These are phyloP conservation scores for Pelargonium fulgidum DNA, from an alignment of 441 rosid species.

Conservation along the genomic window DNA sequence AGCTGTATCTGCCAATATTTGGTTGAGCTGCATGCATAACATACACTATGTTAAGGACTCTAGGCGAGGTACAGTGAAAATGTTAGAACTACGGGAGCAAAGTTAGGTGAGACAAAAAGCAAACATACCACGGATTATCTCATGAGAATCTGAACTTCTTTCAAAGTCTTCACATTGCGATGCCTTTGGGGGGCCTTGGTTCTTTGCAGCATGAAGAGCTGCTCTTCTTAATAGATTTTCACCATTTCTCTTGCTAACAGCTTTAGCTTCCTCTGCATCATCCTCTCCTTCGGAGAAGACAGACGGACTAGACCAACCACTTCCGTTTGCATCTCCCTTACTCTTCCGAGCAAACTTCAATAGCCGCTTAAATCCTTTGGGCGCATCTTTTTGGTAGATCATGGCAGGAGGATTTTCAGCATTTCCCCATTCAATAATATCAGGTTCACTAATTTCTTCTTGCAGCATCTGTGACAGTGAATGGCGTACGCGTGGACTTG, in stretches of 20 bases:
- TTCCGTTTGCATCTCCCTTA: constrained; percentile 50
- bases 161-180: constrained; percentile 26
- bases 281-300: constrained; percentile 67
- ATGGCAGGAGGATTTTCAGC: constrained; percentile 60
- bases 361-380: constrained; percentile 65
- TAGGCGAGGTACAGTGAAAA: not conserved
- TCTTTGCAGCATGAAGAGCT: constrained; percentile 38
- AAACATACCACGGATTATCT: constrained; percentile 34
- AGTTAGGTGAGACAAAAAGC: constrained; percentile 8
- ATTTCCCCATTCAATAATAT: constrained; percentile 56
- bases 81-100: not conserved
- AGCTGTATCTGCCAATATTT: constrained; percentile 21
- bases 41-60: not conserved
- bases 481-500: constrained; percentile 56
- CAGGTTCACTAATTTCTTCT: constrained; percentile 64
- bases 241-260: constrained; percentile 38
- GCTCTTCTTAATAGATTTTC: constrained; percentile 45
- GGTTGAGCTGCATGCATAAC: constrained; percentile 31
- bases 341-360: constrained; percentile 65
- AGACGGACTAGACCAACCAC: constrained; percentile 60
- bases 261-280: constrained; percentile 47
- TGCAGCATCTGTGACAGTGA: constrained; percentile 72
- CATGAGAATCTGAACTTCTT: constrained; percentile 28
- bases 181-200: constrained; percentile 32
- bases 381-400: constrained; percentile 54